Evolutionary conservation across 768 basidiomycete genomes (phyloP), one percentile per base, ranked within the genome.

Genomic region (Chlorophyllum brunneum): DNA sequence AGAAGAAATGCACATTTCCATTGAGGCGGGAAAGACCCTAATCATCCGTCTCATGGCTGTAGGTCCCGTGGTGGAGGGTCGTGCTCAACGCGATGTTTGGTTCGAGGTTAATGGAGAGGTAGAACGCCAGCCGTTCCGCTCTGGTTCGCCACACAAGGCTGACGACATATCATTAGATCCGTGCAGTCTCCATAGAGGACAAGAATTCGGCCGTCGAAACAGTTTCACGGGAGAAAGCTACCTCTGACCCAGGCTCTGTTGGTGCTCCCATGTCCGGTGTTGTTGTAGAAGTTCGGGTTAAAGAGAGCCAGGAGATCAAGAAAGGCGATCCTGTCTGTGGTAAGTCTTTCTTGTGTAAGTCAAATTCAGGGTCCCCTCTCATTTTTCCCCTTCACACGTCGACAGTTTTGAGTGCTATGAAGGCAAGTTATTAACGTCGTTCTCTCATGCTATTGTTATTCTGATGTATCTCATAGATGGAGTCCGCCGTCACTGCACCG

Each of bases 211-310:
- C 97, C 5, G 92, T 98, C 54, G 94, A 98, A 67, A 92, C 90
- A 39, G 79, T 97, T 53, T 86, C 89, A 58, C 82, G 97, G 66
- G 97, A 99, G 80, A 95, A 86, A 79, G 92, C 97, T 9, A 87
- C 91, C 9, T 75, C 75, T 58, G 95, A 95, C 66, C 95, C 95
- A 54, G 95, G 97, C 58, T 94, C 91, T n/a, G 88, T 98, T 56
- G 97, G 95, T 49, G 92, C 93, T 44, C 92, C 94, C 2, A 95
- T 97, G 93, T 92, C 92, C 52, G 97, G 95, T 68, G 95, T 98
- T 44, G 94, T 98, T 49, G 90, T 99, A 15, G 97, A 99, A 68
- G 94, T 99, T 42, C 80, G 95, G 63, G 95, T 98, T 55, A 95
- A 97, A 73, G 97, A 98, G 69, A 94, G 94, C 20, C 88, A 95